phyloP scores from a whole-genome alignment of 345 rosid species.

The Erodium maritimum region DNA sequence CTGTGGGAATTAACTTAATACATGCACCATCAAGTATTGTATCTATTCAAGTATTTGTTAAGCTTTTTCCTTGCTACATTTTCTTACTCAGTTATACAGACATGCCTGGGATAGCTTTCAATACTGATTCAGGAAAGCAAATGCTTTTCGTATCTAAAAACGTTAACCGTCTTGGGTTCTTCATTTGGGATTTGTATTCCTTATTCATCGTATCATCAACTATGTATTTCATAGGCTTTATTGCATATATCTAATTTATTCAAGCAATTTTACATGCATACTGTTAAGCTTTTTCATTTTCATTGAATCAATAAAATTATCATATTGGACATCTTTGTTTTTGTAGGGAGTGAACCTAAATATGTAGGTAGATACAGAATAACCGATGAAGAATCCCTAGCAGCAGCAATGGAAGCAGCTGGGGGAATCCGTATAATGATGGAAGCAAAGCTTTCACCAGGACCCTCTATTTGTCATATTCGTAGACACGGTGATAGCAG shows the following conservation, averaged over 20 bases:
- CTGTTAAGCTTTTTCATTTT: too few species aligned
- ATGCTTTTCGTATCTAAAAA: background rate
- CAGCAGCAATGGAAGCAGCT: conserved; percentile 90
- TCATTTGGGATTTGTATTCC: background rate
- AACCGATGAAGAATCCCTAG: conserved; percentile 68
- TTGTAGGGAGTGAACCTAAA: conserved; percentile 57
- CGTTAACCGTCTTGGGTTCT: background rate
- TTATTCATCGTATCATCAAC: background rate
- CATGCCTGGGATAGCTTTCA: too few species aligned
- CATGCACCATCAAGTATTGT: background rate
- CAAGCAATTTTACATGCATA: background rate
- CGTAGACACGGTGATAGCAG: conserved; percentile 89
- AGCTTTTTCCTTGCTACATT: background rate
- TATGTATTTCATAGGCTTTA: background rate
- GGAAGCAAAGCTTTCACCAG: conserved; percentile 94
- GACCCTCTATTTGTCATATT: conserved; percentile 72
- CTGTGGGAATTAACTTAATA: background rate
- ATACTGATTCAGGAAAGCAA: too few species aligned
- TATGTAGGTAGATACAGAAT: conserved; percentile 74
- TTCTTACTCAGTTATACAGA: background rate
- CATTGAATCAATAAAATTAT: too few species aligned
- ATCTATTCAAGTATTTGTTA: background rate
- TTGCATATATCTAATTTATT: background rate
- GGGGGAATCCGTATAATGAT: conserved; percentile 81
- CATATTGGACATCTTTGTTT: background rate